Conservation (phyloP, 805 yeast genomes). For the Candida taoyuanica region DNA sequence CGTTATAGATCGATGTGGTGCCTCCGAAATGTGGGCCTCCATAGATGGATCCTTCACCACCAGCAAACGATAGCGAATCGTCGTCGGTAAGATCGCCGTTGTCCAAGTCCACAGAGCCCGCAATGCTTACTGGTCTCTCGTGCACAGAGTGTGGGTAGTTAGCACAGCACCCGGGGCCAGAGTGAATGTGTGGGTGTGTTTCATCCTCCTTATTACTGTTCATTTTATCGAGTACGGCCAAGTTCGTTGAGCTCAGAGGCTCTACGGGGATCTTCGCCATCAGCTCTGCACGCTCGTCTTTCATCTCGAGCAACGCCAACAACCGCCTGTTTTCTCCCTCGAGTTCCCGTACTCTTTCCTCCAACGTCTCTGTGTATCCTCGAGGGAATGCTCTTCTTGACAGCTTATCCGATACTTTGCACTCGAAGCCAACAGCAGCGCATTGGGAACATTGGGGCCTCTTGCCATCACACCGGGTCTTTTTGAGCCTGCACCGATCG, state of each 20-base stretch:
- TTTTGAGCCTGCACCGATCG: constrained; percentile 80
- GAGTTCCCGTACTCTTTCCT: constrained; percentile 80
- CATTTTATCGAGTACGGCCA: constrained; percentile 29
- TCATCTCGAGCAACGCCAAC: constrained; percentile 54
- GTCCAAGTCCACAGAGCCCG: constrained; percentile 52
- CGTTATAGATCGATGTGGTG: constrained; percentile 5
- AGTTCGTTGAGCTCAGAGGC: constrained; percentile 32
- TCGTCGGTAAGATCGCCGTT: constrained; percentile 45
- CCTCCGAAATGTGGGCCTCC: constrained; percentile 8
- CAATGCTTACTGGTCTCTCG: constrained; percentile 59
- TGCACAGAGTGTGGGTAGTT: constrained; percentile 50
- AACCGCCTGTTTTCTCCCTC: constrained; percentile 76
- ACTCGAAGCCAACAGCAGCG: constrained; percentile 77
- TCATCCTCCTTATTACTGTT: constrained; percentile 17
- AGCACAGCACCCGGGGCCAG: constrained; percentile 57
- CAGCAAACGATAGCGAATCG: constrained; percentile 25
- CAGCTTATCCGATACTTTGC: constrained; percentile 83
- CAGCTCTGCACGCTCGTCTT: constrained; percentile 57
- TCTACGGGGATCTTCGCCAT: constrained; percentile 20
- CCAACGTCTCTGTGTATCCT: constrained; percentile 88
- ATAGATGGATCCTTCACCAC: constrained; percentile 8
- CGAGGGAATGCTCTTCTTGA: constrained; percentile 84
- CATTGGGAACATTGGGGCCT: constrained; percentile 76
- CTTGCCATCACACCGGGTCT: constrained; percentile 74
- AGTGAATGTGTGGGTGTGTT: constrained; percentile 32